These are phyloP conservation scores for Corymbia calophylla DNA, from an alignment of 441 rosid genomes.

Conservation along the genomic window DNA sequence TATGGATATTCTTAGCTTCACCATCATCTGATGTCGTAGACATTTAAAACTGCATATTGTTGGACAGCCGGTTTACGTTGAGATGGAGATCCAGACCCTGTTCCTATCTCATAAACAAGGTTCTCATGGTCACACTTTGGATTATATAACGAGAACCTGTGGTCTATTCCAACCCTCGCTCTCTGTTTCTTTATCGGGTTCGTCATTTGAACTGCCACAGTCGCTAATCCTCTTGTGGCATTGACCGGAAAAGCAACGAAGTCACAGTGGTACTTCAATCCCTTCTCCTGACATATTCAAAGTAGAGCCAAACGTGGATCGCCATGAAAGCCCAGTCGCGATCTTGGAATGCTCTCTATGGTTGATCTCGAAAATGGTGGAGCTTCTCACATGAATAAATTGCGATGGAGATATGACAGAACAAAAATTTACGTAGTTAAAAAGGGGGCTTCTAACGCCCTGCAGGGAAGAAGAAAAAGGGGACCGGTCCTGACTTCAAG, in stretches of 20 bases:
- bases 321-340: conserved; percentile 43
- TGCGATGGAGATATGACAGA: background rate
- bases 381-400: background rate
- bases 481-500: background rate
- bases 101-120: background rate
- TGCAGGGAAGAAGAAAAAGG: background rate
- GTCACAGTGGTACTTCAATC: background rate
- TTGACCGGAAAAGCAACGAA: background rate
- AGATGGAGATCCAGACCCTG: conserved; percentile 41
- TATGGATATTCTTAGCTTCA: no score
- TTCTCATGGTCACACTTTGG: background rate
- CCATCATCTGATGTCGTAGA: background rate
- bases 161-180: background rate
- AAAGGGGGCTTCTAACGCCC: background rate
- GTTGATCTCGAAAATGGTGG: conserved; percentile 84
- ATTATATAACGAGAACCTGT: background rate
- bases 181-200: background rate
- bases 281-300: background rate
- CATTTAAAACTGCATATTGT: background rate
- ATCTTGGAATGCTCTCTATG: conserved; percentile 92
- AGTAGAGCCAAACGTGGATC: conserved; percentile 56
- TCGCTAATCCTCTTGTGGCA: background rate
- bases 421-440: background rate
- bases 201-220: background rate
- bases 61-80: conserved; percentile 78